phyloP scores from a whole-genome alignment of 1,139 yeast genomes.

The Hyphopichia khmerensis region DNA sequence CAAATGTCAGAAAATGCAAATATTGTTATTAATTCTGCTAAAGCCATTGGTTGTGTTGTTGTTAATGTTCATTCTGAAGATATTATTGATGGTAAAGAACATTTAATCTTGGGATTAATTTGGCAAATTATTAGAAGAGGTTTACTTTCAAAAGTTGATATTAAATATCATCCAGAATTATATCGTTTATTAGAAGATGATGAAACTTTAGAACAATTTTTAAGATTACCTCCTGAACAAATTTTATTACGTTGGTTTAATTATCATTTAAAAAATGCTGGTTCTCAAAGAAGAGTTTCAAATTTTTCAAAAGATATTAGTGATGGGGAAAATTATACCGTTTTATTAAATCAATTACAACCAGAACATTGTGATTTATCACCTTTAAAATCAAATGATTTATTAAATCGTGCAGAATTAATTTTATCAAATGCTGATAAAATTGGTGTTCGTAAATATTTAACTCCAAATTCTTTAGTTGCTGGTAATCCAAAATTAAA shows the following conservation, averaged over 20 bases:
- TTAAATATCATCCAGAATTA: conserved; percentile 93
- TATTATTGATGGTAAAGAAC: conserved; percentile 95
- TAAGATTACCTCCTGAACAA: conserved; percentile 97
- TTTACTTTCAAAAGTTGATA: conserved; percentile 88
- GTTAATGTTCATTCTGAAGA: conserved; percentile 98
- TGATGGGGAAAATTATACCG: conserved; percentile 95
- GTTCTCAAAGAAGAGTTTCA: conserved; percentile 78
- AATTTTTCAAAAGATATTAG: conserved; percentile 86
- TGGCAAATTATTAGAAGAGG: conserved; percentile 99
- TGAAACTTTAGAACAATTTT: conserved; percentile 93
- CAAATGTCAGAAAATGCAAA: conserved; percentile 97
- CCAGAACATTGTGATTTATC: conserved; percentile 79
- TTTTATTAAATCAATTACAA: conserved; percentile 81
- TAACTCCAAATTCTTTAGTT: conserved; percentile 89
- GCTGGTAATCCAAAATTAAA: conserved; percentile 97
- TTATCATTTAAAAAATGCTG: conserved; percentile 93
- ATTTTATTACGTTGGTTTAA: conserved; percentile 96
- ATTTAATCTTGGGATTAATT: conserved; percentile 87
- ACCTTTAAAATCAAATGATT: conserved; percentile 76
- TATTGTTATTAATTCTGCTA: conserved; percentile 95
- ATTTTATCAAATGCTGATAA: conserved; percentile 84
- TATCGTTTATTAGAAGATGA: conserved; percentile 94
- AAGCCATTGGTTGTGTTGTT: conserved; percentile 97
- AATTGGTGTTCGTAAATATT: conserved; percentile 87
- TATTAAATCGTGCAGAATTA: conserved; percentile 81